These are phyloP conservation scores for Malassezia arunalokei DNA, from an alignment of 1,284 basidiomycete species.

Conservation along the genomic window DNA sequence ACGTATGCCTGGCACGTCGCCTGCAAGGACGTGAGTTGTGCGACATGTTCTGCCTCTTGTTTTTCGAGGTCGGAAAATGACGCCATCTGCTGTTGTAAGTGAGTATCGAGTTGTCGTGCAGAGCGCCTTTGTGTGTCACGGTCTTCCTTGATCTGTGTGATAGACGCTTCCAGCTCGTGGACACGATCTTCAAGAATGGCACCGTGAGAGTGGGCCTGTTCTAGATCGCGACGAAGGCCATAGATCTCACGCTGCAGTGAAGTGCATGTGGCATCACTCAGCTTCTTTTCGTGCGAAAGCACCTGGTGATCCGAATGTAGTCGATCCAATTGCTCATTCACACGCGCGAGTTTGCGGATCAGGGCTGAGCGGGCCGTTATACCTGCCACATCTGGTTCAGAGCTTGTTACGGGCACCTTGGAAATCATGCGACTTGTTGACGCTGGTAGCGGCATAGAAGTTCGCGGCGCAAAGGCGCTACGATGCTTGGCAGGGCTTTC, in stretches of 20 bases:
- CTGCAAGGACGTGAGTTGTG: not conserved
- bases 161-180: not conserved
- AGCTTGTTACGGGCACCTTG: not conserved
- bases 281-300: constrained; percentile 13
- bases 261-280: constrained; percentile 38
- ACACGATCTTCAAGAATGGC: not conserved
- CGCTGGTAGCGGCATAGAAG: not conserved
- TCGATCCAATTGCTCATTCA: constrained; percentile 6
- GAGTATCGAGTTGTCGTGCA: not conserved
- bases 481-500: constrained; percentile 1
- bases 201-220: not conserved
- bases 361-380: not conserved
- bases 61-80: not conserved
- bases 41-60: not conserved
- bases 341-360: constrained; percentile 7
- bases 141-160: not conserved
- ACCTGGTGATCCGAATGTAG: constrained; percentile 6
- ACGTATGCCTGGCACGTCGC: not conserved
- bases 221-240: not conserved
- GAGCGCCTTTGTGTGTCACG: not conserved
- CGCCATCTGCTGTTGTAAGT: not conserved
- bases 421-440: not conserved
- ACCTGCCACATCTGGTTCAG: not conserved
- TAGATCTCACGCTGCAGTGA: constrained; percentile 2
- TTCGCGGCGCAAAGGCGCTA: not conserved